phyloP scores from a whole-genome alignment of 1,284 basidiomycete genomes.

The Heimioporus retisporus region DNA sequence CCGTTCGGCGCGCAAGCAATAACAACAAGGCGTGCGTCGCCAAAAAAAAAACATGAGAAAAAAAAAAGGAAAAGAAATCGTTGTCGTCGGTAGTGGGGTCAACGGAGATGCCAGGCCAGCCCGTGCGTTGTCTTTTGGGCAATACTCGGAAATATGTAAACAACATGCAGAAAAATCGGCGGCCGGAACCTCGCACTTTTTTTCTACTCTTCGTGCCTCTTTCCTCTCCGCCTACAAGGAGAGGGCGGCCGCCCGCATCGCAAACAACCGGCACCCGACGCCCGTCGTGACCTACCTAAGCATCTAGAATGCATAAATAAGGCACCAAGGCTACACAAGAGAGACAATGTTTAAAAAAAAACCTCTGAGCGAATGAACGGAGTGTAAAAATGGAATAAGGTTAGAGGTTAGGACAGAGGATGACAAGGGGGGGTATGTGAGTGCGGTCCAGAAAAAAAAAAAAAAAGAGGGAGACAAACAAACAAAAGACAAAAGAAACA shows the following conservation, averaged over 20 bases:
- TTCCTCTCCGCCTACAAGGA: too few relatives aligned
- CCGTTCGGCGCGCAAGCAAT: too few relatives aligned
- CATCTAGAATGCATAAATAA: conserved; percentile 36
- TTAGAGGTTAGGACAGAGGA: conserved; percentile 11
- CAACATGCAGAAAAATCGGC: background rate
- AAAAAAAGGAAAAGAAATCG: background rate
- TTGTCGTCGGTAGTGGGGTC: too few relatives aligned
- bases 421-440: conserved; percentile 27
- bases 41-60: too few relatives aligned
- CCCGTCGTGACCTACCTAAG: conserved; percentile 30
- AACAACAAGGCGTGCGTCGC: too few relatives aligned
- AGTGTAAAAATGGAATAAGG: conserved; percentile 17
- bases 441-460: conserved; percentile 15
- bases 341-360: conserved; percentile 3
- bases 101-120: conserved; percentile 28
- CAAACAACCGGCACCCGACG: background rate
- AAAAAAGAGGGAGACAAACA: too few relatives aligned
- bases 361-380: conserved; percentile 9
- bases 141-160: background rate
- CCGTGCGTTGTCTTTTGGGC: conserved; percentile 18
- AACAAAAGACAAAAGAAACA: too few relatives aligned
- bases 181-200: background rate
- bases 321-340: conserved; percentile 27
- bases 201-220: background rate
- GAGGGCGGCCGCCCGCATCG: too few relatives aligned